phyloP scores from a whole-genome alignment of 1,284 basidiomycete genomes.

The Hemileia vastatrix region DNA sequence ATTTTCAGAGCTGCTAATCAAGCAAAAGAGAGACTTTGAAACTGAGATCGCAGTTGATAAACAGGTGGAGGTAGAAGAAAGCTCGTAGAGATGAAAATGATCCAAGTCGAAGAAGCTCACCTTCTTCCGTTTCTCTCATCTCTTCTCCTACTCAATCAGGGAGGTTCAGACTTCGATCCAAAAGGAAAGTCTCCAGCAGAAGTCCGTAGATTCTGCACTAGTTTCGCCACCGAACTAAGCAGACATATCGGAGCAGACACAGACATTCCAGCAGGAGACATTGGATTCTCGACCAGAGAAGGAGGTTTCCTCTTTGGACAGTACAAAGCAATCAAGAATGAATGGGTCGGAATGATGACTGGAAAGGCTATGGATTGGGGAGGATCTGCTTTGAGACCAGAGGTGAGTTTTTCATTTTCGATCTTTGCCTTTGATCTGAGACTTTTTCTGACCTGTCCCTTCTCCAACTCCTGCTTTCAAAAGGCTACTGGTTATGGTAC shows the following conservation, averaged over 20 bases:
- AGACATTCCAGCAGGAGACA: constrained; percentile 71
- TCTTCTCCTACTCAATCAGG: neutral
- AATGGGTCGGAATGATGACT: constrained; percentile 66
- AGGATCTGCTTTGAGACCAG: constrained; percentile 35
- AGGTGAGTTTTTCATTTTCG: constrained; percentile 32
- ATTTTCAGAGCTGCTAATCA: too few species aligned
- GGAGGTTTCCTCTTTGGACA: constrained; percentile 60
- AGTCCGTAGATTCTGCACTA: constrained; percentile 59
- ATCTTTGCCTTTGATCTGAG: constrained; percentile 62
- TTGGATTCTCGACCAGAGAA: constrained; percentile 60
- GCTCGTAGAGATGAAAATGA: too few species aligned
- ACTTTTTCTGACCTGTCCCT: constrained; percentile 50
- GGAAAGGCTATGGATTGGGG: constrained; percentile 67
- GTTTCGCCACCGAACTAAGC: constrained; percentile 31
- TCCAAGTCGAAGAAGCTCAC: too few species aligned
- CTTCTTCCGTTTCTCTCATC: neutral
- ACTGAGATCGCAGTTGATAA: too few species aligned
- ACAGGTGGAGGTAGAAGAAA: too few species aligned
- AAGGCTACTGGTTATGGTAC: constrained; percentile 56
- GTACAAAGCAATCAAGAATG: constrained; percentile 65
- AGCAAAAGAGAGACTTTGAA: too few species aligned
- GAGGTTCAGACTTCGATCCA: constrained; percentile 63
- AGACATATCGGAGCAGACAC: constrained; percentile 51
- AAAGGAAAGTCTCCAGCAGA: constrained; percentile 70
- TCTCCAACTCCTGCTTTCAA: neutral